Percentiles rank a stretch among this genome's conserved stretches.
These are phyloP conservation scores for Chaetomium strumarium DNA, from an alignment of 2,329 filamentous ascomycete species.

Conservation along the genomic window DNA sequence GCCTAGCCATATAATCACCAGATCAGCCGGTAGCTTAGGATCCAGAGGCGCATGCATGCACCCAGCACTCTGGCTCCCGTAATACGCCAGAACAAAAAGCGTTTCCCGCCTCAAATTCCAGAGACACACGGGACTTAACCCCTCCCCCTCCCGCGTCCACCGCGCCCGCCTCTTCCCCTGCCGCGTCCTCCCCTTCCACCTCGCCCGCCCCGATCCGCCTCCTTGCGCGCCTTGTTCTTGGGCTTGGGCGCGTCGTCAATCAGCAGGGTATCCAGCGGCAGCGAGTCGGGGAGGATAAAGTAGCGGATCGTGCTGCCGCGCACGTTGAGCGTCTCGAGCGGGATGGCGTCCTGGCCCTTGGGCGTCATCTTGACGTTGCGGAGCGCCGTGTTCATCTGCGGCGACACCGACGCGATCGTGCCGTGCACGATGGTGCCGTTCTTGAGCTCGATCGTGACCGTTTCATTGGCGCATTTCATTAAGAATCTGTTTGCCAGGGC, in stretches of 20 bases:
- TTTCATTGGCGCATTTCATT: slow-evolving; percentile 99
- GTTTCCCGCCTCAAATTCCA: neutral
- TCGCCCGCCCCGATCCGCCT: slow-evolving; percentile 57
- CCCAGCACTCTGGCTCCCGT: no score
- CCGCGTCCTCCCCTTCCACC: slow-evolving; percentile 28
- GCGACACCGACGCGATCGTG: slow-evolving; percentile 93
- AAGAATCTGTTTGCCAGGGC: slow-evolving; percentile 62
- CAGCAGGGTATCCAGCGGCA: slow-evolving; percentile 89
- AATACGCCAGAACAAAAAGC: no score
- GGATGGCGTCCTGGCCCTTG: slow-evolving; percentile 78
- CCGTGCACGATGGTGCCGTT: slow-evolving; percentile 97
- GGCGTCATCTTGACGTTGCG: slow-evolving; percentile 96
- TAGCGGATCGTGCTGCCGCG: slow-evolving; percentile 85
- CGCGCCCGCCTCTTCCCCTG: slow-evolving; percentile 19
- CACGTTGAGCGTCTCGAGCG: slow-evolving; percentile 92
- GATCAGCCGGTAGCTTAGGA: no score
- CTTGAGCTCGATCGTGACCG: slow-evolving; percentile 96
- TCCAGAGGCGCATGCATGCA: no score
- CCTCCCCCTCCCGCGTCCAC: slow-evolving; percentile 21
- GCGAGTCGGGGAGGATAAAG: slow-evolving; percentile 81
- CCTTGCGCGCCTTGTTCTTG: slow-evolving; percentile 99
- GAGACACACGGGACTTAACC: neutral
- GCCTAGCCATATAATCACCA: no score
- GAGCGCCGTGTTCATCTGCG: slow-evolving; percentile 97
- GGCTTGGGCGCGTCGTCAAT: slow-evolving; percentile 97